phyloP scores from a whole-genome alignment of 2,329 filamentous ascomycete genomes.

The Aspergillus sp. region DNA sequence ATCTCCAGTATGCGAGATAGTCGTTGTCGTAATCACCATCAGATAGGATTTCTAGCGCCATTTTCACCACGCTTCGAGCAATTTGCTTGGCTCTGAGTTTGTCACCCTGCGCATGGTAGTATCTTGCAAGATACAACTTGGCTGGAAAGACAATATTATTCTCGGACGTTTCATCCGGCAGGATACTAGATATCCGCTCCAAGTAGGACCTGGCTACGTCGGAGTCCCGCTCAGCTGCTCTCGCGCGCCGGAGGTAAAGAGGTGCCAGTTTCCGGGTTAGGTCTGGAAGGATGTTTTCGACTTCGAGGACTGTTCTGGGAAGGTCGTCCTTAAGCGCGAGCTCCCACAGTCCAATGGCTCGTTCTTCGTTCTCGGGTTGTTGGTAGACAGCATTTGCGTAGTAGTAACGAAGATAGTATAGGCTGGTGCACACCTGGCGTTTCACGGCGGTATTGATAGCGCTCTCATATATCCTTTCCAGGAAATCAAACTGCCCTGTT shows the following conservation, averaged over 20 bases:
- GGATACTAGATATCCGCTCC: slow-evolving; percentile 7
- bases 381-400: slow-evolving; percentile 11
- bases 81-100: slow-evolving; percentile 13
- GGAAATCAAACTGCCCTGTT: slow-evolving; percentile 9
- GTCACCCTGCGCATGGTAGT: slow-evolving; percentile 13
- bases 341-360: slow-evolving; percentile 12
- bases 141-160: slow-evolving; percentile 11
- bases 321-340: slow-evolving; percentile 10
- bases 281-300: slow-evolving; percentile 8
- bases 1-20: slow-evolving; percentile 15
- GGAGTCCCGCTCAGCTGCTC: slow-evolving; percentile 1
- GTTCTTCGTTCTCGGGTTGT: slow-evolving; percentile 6
- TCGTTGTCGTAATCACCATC: slow-evolving; percentile 24
- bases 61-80: slow-evolving; percentile 14
- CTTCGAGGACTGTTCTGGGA: slow-evolving; percentile 7
- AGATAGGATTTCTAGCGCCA: slow-evolving; percentile 21
- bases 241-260: slow-evolving; percentile 12
- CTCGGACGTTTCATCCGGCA: slow-evolving; percentile 10
- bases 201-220: slow-evolving; percentile 8
- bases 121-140: slow-evolving; percentile 14
- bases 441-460: slow-evolving; percentile 11
- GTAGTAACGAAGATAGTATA: slow-evolving; percentile 11
- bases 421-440: slow-evolving; percentile 3
- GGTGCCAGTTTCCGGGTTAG: slow-evolving; percentile 11
- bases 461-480: slow-evolving; percentile 13